These are phyloP conservation scores for Plenodomus tracheiphilus DNA, from an alignment of 2,329 filamentous ascomycete species.

Conservation along the genomic window DNA sequence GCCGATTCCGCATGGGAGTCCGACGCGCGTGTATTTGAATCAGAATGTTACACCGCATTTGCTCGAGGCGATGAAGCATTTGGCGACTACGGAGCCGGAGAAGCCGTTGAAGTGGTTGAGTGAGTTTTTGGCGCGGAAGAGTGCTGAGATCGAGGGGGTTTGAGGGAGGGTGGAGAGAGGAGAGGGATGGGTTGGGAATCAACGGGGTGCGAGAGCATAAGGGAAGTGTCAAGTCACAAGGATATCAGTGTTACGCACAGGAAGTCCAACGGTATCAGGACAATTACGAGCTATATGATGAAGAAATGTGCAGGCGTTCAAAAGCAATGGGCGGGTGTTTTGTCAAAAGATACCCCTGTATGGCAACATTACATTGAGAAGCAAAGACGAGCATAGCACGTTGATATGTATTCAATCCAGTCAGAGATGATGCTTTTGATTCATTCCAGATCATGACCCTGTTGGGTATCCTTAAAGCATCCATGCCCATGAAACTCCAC, in stretches of 20 bases:
- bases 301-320: conserved; percentile 1
- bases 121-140: conserved; percentile 53
- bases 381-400: conserved; percentile 8
- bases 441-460: conserved; percentile 43
- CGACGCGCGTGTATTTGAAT: conserved; percentile 55
- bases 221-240: too few species aligned
- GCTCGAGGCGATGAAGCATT: conserved; percentile 57
- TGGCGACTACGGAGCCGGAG: conserved; percentile 55
- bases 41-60: conserved; percentile 54
- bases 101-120: conserved; percentile 55
- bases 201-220: neutral
- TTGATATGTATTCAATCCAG: conserved; percentile 28
- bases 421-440: conserved; percentile 41
- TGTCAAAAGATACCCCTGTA: conserved; percentile 23
- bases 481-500: conserved; percentile 42
- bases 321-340: conserved; percentile 5
- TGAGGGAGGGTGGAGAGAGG: neutral
- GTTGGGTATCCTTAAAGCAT: conserved; percentile 41
- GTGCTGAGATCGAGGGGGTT: conserved; percentile 52
- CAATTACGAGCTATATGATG: too few species aligned
- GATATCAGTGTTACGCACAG: neutral
- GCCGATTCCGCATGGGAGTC: conserved; percentile 52
- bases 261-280: too few species aligned
- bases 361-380: conserved; percentile 12
- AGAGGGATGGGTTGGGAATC: neutral